These are phyloP conservation scores for Malania oleifera DNA, from an alignment of 164 flowering plant genomes.

Conservation along the genomic window DNA sequence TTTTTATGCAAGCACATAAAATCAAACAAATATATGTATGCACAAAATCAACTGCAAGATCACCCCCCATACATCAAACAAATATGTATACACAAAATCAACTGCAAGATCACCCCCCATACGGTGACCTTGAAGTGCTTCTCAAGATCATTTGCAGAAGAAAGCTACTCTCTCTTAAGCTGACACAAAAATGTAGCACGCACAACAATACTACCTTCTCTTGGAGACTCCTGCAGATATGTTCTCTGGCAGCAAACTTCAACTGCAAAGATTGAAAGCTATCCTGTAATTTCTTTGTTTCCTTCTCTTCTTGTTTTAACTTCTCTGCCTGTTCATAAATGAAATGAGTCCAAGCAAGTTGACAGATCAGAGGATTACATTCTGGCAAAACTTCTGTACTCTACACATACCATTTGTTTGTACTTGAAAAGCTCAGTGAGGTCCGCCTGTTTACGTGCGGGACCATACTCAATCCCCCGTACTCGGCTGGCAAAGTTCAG, in stretches of 20 bases:
- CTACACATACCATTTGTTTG: slow-evolving; percentile 68
- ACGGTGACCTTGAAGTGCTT: no score
- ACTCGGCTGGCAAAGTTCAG: slow-evolving; percentile 85
- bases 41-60: no score
- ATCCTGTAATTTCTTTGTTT: slow-evolving; percentile 70
- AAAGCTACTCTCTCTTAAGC: no score
- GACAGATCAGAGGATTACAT: neutral
- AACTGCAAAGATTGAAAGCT: slow-evolving; percentile 68
- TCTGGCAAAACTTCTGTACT: neutral
- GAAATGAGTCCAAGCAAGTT: neutral
- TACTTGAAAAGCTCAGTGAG: slow-evolving; percentile 57
- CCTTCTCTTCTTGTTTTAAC: slow-evolving; percentile 83
- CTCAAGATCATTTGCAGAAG: no score
- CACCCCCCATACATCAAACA: no score
- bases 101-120: no score
- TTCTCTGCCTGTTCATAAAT: slow-evolving; percentile 63
- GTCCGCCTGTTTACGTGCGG: slow-evolving; percentile 82
- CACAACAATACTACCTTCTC: slow-evolving; percentile 54
- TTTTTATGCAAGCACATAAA: no score
- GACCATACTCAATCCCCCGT: slow-evolving; percentile 76
- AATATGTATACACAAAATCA: no score
- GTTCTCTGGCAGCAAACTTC: slow-evolving; percentile 70
- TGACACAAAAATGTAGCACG: no score
- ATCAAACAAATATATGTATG: no score
- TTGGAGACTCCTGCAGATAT: slow-evolving; percentile 62